phyloP scores from a whole-genome alignment of 441 rosid genomes.

The Eutrema salsugineum region DNA sequence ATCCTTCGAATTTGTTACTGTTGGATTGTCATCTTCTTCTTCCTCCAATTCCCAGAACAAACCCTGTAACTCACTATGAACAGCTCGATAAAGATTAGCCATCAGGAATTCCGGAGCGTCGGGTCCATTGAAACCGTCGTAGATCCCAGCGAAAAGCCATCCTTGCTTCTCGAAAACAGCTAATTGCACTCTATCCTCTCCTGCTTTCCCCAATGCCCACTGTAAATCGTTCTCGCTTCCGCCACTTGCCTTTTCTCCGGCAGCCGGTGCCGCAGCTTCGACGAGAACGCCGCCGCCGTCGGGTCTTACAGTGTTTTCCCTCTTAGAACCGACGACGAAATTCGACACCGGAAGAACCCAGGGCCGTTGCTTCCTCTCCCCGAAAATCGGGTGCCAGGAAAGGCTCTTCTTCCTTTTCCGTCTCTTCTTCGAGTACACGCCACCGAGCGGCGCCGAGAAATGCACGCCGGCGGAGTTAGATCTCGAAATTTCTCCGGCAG shows the following conservation, averaged over 20 bases:
- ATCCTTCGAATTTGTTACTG: neutral
- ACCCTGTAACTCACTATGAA: conserved; percentile 77
- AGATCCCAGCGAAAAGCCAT: conserved; percentile 94
- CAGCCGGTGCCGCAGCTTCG: conserved; percentile 31
- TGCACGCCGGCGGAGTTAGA: conserved; percentile 52
- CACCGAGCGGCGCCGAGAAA: conserved; percentile 95
- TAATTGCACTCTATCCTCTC: conserved; percentile 95
- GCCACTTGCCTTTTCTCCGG: conserved; percentile 6
- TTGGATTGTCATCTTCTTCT: conserved; percentile 29
- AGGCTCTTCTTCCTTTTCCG: conserved; percentile 58
- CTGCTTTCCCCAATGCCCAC: conserved; percentile 98
- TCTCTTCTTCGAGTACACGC: conserved; percentile 55
- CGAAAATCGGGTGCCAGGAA: conserved; percentile 47
- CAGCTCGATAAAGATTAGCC: conserved; percentile 94
- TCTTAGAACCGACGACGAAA: conserved; percentile 61
- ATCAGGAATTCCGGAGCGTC: conserved; percentile 96
- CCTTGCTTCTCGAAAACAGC: conserved; percentile 98
- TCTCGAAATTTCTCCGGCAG: conserved; percentile 34
- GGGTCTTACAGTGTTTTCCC: conserved; percentile 37
- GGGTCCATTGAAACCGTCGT: conserved; percentile 93
- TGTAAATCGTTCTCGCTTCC: conserved; percentile 59
- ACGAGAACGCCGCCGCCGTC: conserved; percentile 1
- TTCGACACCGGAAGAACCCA: conserved; percentile 95
- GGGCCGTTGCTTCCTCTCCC: conserved; percentile 76
- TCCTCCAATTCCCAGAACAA: conserved; percentile 89